Conservation (phyloP, 2,329 filamentous ascomycete species). For the Xylaria sp. region DNA sequence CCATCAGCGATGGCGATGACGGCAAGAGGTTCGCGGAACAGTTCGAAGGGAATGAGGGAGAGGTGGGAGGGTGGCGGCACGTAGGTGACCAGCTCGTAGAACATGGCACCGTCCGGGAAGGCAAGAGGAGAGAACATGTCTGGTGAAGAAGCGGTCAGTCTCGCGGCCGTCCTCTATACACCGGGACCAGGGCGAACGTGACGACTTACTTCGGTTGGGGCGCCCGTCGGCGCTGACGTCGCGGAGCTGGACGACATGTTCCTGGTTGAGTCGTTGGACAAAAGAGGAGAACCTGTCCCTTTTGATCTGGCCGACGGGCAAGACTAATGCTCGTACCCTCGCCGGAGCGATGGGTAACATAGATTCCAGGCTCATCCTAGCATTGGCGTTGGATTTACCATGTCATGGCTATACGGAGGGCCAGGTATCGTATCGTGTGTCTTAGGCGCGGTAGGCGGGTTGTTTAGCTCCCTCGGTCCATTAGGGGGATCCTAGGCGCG, state of each 20-base stretch:
- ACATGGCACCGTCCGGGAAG: conserved; percentile 81
- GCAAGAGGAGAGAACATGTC: conserved; percentile 93
- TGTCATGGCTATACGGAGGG: conserved; percentile 23
- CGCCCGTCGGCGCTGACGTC: conserved; percentile 85
- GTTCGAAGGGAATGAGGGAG: conserved; percentile 83
- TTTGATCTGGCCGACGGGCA: conserved; percentile 86
- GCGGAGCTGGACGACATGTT: conserved; percentile 81
- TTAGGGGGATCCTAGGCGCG: conserved; percentile 4
- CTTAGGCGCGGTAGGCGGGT: not conserved
- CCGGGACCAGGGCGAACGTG: not conserved
- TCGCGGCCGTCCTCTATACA: not conserved
- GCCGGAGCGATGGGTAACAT: conserved; percentile 90
- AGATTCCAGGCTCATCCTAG: conserved; percentile 83
- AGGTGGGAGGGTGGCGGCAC: conserved; percentile 78
- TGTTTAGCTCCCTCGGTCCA: conserved; percentile 5
- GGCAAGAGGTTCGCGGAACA: conserved; percentile 81
- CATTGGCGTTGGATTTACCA: conserved; percentile 41
- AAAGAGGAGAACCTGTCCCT: conserved; percentile 79
- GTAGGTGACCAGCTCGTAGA: conserved; percentile 86
- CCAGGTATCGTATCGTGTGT: conserved; percentile 2
- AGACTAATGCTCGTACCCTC: conserved; percentile 82
- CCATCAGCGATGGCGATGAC: conserved; percentile 87
- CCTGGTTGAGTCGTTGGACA: conserved; percentile 73
- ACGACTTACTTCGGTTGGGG: conserved; percentile 78
- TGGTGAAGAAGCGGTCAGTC: conserved; percentile 43